These are phyloP conservation scores for Santalum album DNA, from an alignment of 164 flowering plant genomes.

Conservation along the genomic window DNA sequence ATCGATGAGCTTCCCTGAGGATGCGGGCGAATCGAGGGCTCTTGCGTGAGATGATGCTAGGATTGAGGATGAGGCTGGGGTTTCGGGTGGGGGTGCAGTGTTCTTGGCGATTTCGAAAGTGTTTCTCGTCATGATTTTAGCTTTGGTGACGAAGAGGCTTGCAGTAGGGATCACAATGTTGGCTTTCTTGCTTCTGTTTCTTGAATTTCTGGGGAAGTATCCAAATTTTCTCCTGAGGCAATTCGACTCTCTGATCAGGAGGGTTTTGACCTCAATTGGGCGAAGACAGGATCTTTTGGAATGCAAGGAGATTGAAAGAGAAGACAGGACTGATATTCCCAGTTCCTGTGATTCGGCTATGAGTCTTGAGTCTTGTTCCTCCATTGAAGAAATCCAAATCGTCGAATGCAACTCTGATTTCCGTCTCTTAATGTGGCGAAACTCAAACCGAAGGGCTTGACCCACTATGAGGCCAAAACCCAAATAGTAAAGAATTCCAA, in stretches of 20 bases:
- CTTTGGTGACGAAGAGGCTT: conserved; percentile 39
- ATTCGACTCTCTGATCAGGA: conserved; percentile 13
- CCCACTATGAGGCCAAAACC: background rate
- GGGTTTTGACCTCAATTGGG: background rate
- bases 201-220: conserved; percentile 29
- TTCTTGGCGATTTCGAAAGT: conserved; percentile 20
- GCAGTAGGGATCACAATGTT: conserved; percentile 43
- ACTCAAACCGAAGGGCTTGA: background rate
- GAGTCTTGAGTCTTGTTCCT: background rate
- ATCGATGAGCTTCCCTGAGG: too few species aligned
- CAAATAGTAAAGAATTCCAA: background rate
- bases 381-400: conserved; percentile 18
- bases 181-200: conserved; percentile 37
- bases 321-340: background rate
- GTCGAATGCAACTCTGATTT: conserved; percentile 6
- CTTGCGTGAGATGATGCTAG: too few species aligned
- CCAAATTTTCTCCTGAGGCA: conserved; percentile 14
- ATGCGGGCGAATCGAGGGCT: too few species aligned
- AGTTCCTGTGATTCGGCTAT: background rate
- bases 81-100: background rate
- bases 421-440: background rate
- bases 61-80: background rate
- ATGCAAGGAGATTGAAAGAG: background rate
- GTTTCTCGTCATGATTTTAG: conserved; percentile 35
- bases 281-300: background rate